Conservation (phyloP, 176 grass and related monocot genomes). For the Eragrostis nindensis region DNA sequence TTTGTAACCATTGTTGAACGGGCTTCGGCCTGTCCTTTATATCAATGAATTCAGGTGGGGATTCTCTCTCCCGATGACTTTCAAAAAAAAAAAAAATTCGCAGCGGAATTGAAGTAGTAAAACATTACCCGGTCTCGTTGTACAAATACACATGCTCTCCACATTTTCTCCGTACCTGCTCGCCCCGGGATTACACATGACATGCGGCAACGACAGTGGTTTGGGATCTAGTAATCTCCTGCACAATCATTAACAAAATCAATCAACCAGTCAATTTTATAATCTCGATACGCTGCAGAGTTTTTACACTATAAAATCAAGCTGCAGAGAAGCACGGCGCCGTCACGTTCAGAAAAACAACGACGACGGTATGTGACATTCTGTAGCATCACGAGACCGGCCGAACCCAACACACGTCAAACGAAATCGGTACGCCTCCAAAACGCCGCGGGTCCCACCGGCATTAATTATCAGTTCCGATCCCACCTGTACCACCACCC, state of each 20-base stretch:
- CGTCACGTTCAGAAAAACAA: constrained; percentile 7
- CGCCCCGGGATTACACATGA: constrained; percentile 30
- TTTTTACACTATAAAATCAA: background rate
- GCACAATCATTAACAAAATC: constrained; percentile 26
- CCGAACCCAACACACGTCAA: constrained; percentile 34
- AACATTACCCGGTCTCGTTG: too few species aligned
- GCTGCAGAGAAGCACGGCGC: background rate
- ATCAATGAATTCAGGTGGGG: too few species aligned
- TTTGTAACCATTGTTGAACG: too few species aligned
- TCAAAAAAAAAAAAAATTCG: too few species aligned
- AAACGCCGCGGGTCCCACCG: constrained; percentile 10
- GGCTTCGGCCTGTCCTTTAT: too few species aligned
- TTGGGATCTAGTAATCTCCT: constrained; percentile 38
- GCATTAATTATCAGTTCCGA: constrained; percentile 28
- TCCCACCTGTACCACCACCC: constrained; percentile 11
- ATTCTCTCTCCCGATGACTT: too few species aligned
- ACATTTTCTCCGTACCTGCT: background rate
- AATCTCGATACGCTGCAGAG: background rate
- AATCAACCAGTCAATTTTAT: background rate
- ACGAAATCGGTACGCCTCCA: constrained; percentile 38
- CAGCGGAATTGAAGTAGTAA: too few species aligned
- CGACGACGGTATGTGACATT: background rate
- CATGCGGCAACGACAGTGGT: constrained; percentile 29
- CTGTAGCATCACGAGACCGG: constrained; percentile 52
- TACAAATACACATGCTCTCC: background rate